Base-by-base conservation (phyloP, 2,329 filamentous ascomycete genomes). In the Aspergillus flavus region DNA sequence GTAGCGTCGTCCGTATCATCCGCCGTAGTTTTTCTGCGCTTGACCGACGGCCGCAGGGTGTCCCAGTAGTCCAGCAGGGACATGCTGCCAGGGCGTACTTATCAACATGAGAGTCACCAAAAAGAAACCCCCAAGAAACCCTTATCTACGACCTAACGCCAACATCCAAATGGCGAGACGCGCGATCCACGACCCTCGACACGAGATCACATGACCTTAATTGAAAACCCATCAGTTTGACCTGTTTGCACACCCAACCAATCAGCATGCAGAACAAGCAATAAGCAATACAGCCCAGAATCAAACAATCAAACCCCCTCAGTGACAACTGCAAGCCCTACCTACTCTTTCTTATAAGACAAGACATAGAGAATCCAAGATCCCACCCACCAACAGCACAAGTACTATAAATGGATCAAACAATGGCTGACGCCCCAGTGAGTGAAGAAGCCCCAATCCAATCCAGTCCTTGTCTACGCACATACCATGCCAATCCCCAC, bases 51-150 rank as follows among this genome's bases (percentile, higher is more conserved):
- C 50, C 72, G 72, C 60, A 71, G 65, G 3, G 72, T 78, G 41
- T 77, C 75, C 72, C 75, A 78, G 57, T 72, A 79, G 60, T 78
- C 70, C 67, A 78, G 46, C 30, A 78, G 64, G 57, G 75, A 77
- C 75, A 78, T 77, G 10, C 63, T 73, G 62, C 21, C 45, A 36
- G 26, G 14, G n/a, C 9, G 2, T 26, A 52, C 16, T 32, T 16
- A 32, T 52, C 7, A 7, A 10, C 48, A 52, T 52, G 48, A 21
- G 48, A 52, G 14, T 32, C 12, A 4, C 16, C 28, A 14, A 21
- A 5, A 11, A 21, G 2, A 30, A 54, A 16, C 1, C n/a, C 3
- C 16, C 11, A 14, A 12, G 2, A 28, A 36, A 6, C 32, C 10
- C 14, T 9, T 23, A 36, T 55, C 12, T 26, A 12, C 34, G 2